A percentile compares a stretch with the other conserved stretches of the same genome.
These are phyloP conservation scores for Neospora caninum DNA, from an alignment of 169 alveolate species.

Conservation along the genomic window DNA sequence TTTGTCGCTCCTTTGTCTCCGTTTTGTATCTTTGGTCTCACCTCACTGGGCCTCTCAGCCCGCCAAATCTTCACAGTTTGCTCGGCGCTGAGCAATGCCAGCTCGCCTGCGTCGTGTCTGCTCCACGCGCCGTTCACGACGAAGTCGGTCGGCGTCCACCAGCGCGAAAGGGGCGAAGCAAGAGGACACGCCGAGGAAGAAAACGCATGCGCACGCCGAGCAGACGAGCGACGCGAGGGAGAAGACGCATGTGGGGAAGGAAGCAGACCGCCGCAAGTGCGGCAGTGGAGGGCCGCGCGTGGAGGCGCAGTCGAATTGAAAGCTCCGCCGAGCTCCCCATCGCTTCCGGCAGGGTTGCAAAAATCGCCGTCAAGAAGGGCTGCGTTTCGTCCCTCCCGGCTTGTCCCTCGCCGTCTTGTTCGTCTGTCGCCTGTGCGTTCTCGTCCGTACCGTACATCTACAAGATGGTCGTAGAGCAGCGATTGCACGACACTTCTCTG, in stretches of 20 bases:
- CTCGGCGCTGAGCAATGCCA: conserved; percentile 6
- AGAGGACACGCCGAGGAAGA: background rate
- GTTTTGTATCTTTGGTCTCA: background rate
- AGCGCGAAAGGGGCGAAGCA: background rate
- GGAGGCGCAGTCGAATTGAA: background rate
- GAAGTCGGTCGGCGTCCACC: conserved; percentile 18
- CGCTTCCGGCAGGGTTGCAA: too few species aligned
- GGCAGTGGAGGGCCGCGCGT: background rate
- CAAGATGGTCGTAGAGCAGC: background rate
- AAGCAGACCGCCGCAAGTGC: background rate
- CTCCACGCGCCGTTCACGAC: conserved; percentile 2
- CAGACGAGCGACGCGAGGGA: too few species aligned
- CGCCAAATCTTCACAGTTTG: background rate
- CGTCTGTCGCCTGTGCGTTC: too few species aligned
- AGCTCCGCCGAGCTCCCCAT: background rate
- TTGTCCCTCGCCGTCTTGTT: too few species aligned
- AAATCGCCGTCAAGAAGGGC: too few species aligned
- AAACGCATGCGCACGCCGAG: too few species aligned
- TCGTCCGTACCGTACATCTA: background rate
- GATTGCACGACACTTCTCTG: background rate
- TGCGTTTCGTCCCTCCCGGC: too few species aligned
- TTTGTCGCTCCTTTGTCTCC: too few species aligned
- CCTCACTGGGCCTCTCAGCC: background rate
- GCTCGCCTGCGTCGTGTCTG: background rate
- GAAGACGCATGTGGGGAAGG: too few species aligned